These are phyloP conservation scores for Candida oleophila DNA, from an alignment of 805 yeast species.

Conservation along the genomic window DNA sequence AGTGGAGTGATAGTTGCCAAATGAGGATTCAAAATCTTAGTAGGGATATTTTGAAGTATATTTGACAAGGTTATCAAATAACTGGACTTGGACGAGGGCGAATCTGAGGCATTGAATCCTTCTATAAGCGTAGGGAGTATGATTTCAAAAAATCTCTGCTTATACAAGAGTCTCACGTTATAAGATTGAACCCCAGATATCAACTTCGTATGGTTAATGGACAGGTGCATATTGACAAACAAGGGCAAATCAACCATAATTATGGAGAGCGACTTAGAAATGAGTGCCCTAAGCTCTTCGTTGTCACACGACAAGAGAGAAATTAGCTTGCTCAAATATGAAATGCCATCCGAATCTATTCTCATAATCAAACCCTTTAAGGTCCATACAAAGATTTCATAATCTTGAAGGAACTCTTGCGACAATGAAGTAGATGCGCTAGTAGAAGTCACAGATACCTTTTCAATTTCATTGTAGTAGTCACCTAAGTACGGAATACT, in stretches of 20 bases:
- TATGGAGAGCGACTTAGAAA: slow-evolving; percentile 59
- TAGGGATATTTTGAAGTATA: slow-evolving; percentile 63
- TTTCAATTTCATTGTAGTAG: neutral
- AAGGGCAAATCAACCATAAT: slow-evolving; percentile 66
- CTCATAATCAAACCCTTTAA: slow-evolving; percentile 67
- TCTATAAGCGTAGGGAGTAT: slow-evolving; percentile 56
- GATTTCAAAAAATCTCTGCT: slow-evolving; percentile 72
- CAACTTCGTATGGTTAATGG: slow-evolving; percentile 24
- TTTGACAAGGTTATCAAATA: slow-evolving; percentile 67
- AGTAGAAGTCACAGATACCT: neutral
- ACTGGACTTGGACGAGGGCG: slow-evolving; percentile 37
- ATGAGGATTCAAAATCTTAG: slow-evolving; percentile 62
- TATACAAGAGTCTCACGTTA: slow-evolving; percentile 66
- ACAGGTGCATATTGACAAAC: slow-evolving; percentile 42
- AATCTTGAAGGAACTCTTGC: slow-evolving; percentile 15
- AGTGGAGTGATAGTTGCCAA: slow-evolving; percentile 67
- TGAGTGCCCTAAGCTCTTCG: slow-evolving; percentile 18
- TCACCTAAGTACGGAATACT: neutral
- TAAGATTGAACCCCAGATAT: slow-evolving; percentile 51
- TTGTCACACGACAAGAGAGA: slow-evolving; percentile 22
- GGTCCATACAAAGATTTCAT: slow-evolving; percentile 69
- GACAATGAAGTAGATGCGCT: neutral
- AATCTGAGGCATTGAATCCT: slow-evolving; percentile 32
- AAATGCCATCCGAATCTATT: slow-evolving; percentile 41
- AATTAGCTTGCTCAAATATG: slow-evolving; percentile 19